Evolutionary conservation across 371 early-diverging fungal genomes (phyloP), one percentile per base, ranked within the genome.

Genomic region (Apophysomyces elegans): DNA sequence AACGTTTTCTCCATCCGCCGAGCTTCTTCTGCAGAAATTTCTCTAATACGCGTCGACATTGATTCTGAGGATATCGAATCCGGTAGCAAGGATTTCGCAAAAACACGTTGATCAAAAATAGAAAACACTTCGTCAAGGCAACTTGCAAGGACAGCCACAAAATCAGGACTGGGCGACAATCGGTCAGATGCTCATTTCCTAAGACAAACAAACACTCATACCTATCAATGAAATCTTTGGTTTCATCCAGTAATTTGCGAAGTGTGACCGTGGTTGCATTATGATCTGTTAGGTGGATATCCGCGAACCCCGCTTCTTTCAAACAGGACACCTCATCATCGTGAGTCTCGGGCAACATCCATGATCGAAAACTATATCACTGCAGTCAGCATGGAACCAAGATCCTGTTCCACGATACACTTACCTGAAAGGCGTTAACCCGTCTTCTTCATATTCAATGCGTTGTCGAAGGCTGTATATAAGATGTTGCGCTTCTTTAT

Each of bases 181-280:
- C 36, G 37, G 2, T 16, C 18, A 11, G 45, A 13, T 13, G 59
- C 38, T 37, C 5, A 7, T 21, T 35, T 43, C 7, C 18, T 58
- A 14, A 41, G 21, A 35, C 7, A 14, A 5, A n/a, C 13, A 45
- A 14, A 50, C 21, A 8, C 35, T 43, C 62, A 56, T 79, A 89
- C 89, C 90, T 85, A 46, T 93, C 92, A 45, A 93, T 79, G 63
- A 89, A 91, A 66, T 95, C 95, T 36, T 88, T 85, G 0, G 93
- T 91, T 71, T 95, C 95, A 75, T 95, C 89, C 59, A 95, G 69
- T 50, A 93, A 77, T 56, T 67, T 79, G 41, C 84, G 79, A 41
- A 93, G 78, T 32, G 81, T 61, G 41, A 84, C 72, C 21, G 68
- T 76, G 3, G 71, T 54, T 6, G 72, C 77, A 18, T 79, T 68